Percentiles rank a stretch among this genome's conserved stretches.
Evolutionary conservation across 257 asterid species (phyloP).

Genomic region (Marsdenia floribunda): DNA sequence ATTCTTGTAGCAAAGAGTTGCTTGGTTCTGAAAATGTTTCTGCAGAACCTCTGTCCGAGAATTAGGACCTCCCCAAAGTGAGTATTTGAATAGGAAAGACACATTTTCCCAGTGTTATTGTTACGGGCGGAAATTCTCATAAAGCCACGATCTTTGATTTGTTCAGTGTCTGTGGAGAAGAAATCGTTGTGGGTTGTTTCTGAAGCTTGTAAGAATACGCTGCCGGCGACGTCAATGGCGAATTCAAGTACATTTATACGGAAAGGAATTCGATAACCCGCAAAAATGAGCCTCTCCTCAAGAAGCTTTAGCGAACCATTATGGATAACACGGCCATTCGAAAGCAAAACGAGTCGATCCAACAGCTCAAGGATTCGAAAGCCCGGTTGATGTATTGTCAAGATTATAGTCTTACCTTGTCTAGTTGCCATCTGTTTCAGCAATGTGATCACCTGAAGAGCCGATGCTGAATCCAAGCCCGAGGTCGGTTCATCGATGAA

Average conservation of each 20-base stretch:
- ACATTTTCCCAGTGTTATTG: neutral
- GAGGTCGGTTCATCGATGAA: conserved; percentile 85
- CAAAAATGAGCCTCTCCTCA: conserved; percentile 33
- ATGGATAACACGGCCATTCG: conserved; percentile 53
- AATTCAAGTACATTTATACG: conserved; percentile 75
- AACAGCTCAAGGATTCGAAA: conserved; percentile 65
- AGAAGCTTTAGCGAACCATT: conserved; percentile 52
- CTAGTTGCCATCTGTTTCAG: conserved; percentile 44
- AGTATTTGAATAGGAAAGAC: conserved; percentile 38
- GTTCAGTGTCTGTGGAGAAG: conserved; percentile 2
- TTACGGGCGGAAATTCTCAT: conserved; percentile 6
- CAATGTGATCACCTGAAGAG: conserved; percentile 52
- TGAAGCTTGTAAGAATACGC: conserved; percentile 18
- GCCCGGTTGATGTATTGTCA: conserved; percentile 93
- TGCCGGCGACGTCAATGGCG: conserved; percentile 51
- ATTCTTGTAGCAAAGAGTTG: conserved; percentile 67
- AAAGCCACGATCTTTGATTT: neutral
- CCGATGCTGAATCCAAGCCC: conserved; percentile 81
- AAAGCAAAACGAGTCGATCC: conserved; percentile 59
- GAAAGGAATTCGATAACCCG: conserved; percentile 48
- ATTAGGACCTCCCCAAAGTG: conserved; percentile 40
- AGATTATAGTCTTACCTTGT: conserved; percentile 48
- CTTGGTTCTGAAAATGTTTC: conserved; percentile 67
- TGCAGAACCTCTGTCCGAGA: conserved; percentile 55
- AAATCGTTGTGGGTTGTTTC: conserved; percentile 18